These are phyloP conservation scores for Penicillium sp. DNA, from an alignment of 2,329 filamentous ascomycete species.

Conservation along the genomic window DNA sequence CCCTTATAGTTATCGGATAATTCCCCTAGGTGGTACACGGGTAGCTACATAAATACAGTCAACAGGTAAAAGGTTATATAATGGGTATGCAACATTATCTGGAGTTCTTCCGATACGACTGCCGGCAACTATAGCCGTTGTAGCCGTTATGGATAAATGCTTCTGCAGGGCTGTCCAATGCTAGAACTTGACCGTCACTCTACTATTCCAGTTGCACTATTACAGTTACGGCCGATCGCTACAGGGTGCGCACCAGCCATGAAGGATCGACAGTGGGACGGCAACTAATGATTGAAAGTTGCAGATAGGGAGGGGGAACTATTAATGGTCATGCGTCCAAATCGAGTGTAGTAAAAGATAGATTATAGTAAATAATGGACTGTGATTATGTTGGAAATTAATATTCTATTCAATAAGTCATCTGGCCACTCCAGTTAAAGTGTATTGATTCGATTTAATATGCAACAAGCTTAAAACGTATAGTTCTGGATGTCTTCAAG, in stretches of 20 bases:
- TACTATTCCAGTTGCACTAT: not conserved
- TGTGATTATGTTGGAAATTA: not conserved
- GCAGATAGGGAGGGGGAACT: not conserved
- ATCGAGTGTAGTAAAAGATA: slow-evolving; percentile 3
- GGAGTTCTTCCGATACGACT: slow-evolving; percentile 20
- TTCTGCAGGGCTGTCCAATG: slow-evolving; percentile 2
- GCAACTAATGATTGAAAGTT: not conserved
- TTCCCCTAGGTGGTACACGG: slow-evolving; percentile 21
- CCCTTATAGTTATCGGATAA: slow-evolving; percentile 19
- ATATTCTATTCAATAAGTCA: not conserved
- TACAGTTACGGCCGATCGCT: slow-evolving; percentile 15
- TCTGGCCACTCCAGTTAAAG: not conserved
- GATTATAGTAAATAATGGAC: slow-evolving; percentile 1
- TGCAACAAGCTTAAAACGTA: not conserved
- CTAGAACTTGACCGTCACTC: not conserved
- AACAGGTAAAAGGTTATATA: not conserved
- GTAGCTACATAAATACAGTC: slow-evolving; percentile 13
- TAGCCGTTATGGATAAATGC: not conserved
- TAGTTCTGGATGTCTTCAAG: not conserved
- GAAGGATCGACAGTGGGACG: slow-evolving; percentile 12
- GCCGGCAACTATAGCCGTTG: slow-evolving; percentile 2
- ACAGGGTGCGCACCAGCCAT: slow-evolving; percentile 23
- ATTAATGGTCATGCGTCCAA: slow-evolving; percentile 6
- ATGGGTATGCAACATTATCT: slow-evolving; percentile 17
- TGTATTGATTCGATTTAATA: not conserved